A percentile compares a stretch with the other conserved stretches of the same genome.
Conservation (phyloP, 202 grass and related monocot genomes). For the Thinopyrum obtusiflorum region DNA sequence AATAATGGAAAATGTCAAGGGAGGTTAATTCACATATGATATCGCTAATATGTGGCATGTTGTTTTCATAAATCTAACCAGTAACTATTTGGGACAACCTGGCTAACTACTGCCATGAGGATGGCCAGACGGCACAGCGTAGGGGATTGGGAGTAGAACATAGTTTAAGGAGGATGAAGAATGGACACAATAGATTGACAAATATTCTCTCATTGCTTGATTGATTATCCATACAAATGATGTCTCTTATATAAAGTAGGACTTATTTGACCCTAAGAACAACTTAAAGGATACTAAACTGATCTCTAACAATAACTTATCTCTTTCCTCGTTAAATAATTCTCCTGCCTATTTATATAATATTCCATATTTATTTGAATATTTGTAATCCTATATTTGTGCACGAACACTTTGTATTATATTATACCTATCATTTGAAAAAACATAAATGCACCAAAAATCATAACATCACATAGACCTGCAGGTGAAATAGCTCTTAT, state of each 20-base stretch:
- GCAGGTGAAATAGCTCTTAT: slow-evolving; percentile 52
- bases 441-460: slow-evolving; percentile 17
- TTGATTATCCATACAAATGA: neutral
- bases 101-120: neutral
- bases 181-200: neutral
- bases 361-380: too few species aligned
- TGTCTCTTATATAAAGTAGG: neutral
- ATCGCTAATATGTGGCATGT: neutral
- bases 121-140: neutral
- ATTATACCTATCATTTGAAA: neutral
- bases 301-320: neutral
- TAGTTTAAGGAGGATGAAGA: neutral
- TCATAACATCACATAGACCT: slow-evolving; percentile 39
- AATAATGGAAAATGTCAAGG: neutral
- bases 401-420: too few species aligned
- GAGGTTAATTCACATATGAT: neutral
- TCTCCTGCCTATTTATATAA: too few species aligned
- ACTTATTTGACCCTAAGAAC: neutral
- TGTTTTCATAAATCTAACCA: slow-evolving; percentile 8
- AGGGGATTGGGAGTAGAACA: neutral
- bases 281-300: neutral
- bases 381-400: too few species aligned
- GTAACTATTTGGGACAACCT: neutral
- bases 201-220: neutral
- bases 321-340: too few species aligned